These are phyloP conservation scores for Colletotrichum magnum DNA, from an alignment of 2,329 filamentous ascomycete genomes.

Conservation along the genomic window DNA sequence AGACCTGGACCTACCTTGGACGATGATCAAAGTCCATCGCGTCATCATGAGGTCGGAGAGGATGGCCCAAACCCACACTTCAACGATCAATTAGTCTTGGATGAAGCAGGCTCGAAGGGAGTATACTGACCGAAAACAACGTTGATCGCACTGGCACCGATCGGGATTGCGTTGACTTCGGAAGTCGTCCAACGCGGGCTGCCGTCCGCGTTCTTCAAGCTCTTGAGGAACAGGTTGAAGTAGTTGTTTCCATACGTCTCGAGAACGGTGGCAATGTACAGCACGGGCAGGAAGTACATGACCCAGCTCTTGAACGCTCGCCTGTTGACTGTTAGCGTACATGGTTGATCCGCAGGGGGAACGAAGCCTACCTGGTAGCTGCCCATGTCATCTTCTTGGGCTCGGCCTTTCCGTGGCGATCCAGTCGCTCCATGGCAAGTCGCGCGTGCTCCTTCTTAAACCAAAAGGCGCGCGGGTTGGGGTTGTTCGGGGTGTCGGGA, in stretches of 20 bases:
- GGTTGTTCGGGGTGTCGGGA: slow-evolving; percentile 45
- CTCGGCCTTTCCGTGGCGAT: slow-evolving; percentile 40
- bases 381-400: slow-evolving; percentile 46
- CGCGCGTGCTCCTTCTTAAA: slow-evolving; percentile 34
- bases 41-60: slow-evolving; percentile 64
- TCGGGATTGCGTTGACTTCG: slow-evolving; percentile 34
- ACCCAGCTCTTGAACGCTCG: slow-evolving; percentile 38
- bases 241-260: slow-evolving; percentile 36
- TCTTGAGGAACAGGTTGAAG: slow-evolving; percentile 34
- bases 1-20: slow-evolving; percentile 52
- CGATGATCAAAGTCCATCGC: slow-evolving; percentile 64
- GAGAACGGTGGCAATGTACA: slow-evolving; percentile 37
- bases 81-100: slow-evolving; percentile 7
- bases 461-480: slow-evolving; percentile 40
- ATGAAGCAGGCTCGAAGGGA: too few species aligned
- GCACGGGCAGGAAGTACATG: slow-evolving; percentile 33
- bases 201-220: slow-evolving; percentile 41
- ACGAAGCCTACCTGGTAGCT: slow-evolving; percentile 42
- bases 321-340: slow-evolving; percentile 12
- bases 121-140: slow-evolving; percentile 39
- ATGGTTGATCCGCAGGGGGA: not conserved
- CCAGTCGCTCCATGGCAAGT: slow-evolving; percentile 36
- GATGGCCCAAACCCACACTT: slow-evolving; percentile 68
- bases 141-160: slow-evolving; percentile 36
- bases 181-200: slow-evolving; percentile 33